Conservation (phyloP, 345 rosid genomes). For the Bruguiera gymnorhiza region DNA sequence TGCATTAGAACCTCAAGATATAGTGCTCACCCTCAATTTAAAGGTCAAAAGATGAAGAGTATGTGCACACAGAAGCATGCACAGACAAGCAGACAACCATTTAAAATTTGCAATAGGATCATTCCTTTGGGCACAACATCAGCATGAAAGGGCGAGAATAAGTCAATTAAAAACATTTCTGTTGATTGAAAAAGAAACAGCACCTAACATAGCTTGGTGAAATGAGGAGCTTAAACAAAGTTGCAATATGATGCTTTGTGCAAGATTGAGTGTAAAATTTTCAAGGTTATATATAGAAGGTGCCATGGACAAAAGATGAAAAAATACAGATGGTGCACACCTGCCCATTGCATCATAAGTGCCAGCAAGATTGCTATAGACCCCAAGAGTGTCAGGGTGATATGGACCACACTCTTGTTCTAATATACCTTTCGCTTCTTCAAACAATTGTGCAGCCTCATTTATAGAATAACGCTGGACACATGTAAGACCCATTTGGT, state of each 20-base stretch:
- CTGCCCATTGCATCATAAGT: constrained; percentile 99
- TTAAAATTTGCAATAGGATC: not conserved
- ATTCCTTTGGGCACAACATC: no score
- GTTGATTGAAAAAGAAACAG: not conserved
- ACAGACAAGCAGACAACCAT: not conserved
- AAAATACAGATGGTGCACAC: constrained; percentile 25
- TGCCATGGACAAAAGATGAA: not conserved
- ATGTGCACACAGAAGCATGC: not conserved
- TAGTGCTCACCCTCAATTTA: not conserved
- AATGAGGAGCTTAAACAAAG: not conserved
- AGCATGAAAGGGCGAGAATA: not conserved
- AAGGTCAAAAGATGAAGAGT: not conserved
- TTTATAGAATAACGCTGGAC: constrained; percentile 66
- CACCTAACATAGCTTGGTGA: not conserved
- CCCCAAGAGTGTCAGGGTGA: constrained; percentile 89
- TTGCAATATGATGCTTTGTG: not conserved
- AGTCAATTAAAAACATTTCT: not conserved
- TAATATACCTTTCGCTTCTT: constrained; percentile 76
- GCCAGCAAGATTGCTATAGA: constrained; percentile 90
- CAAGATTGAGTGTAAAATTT: not conserved
- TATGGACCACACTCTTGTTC: constrained; percentile 84
- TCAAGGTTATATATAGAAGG: not conserved
- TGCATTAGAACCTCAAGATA: not conserved
- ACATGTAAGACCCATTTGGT: constrained; percentile 90
- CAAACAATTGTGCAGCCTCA: constrained; percentile 84